A percentile compares a stretch with the other conserved stretches of the same genome.
Conservation (phyloP, 306 rosid species). For the Trichosanthes truncata region DNA sequence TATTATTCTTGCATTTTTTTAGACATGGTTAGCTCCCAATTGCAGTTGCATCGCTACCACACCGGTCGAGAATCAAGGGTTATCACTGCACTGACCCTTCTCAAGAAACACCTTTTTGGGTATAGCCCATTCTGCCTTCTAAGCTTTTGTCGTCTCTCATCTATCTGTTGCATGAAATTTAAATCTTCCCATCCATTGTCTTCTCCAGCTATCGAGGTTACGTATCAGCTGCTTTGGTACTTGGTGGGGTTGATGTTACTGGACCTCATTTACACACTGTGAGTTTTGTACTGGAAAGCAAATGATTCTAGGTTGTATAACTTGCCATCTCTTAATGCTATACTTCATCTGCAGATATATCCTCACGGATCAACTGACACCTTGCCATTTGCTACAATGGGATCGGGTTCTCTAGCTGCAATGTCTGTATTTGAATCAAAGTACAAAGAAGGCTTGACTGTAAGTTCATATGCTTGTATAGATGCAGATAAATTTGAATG, state of each 20-base stretch:
- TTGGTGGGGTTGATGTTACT: constrained; percentile 91
- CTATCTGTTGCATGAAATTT: background rate
- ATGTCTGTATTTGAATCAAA: constrained; percentile 51
- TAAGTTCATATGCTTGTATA: constrained; percentile 19
- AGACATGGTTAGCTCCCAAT: constrained; percentile 98
- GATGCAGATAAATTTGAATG: background rate
- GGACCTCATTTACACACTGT: constrained; percentile 96
- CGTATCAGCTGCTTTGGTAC: constrained; percentile 84
- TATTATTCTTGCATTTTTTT: constrained; percentile 17
- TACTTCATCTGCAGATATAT: constrained; percentile 42
- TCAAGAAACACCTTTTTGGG: constrained; percentile 54
- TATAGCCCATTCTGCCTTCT: background rate
- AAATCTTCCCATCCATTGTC: constrained; percentile 1
- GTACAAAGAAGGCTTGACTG: constrained; percentile 62
- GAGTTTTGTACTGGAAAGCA: constrained; percentile 22
- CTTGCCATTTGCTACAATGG: constrained; percentile 53
- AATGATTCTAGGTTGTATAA: constrained; percentile 10
- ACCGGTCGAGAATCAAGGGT: constrained; percentile 73
- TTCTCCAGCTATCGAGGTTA: constrained; percentile 73
- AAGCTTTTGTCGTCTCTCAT: background rate
- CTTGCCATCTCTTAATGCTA: constrained; percentile 4
- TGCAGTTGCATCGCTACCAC: constrained; percentile 85
- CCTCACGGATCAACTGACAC: constrained; percentile 90
- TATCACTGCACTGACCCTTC: constrained; percentile 42
- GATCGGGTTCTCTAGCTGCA: constrained; percentile 57